Conservation (phyloP, 2,329 filamentous ascomycete species). For the Tolypocladium paradoxum region DNA sequence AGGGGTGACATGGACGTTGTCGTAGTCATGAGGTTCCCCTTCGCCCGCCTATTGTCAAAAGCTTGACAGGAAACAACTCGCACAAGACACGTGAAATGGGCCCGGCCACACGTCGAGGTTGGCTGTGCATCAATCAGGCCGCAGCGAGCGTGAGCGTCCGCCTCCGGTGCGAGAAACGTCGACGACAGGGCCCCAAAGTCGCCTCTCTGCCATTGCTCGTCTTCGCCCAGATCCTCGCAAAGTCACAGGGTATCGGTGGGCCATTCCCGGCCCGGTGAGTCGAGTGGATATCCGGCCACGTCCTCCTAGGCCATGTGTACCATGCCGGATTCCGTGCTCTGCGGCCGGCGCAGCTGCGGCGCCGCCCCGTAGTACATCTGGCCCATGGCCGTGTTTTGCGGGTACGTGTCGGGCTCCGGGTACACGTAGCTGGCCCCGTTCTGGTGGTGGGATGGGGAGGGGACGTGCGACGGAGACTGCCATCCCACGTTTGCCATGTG, state of each 20-base stretch:
- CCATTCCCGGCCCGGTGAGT: conserved; percentile 1
- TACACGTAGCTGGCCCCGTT: conserved; percentile 61
- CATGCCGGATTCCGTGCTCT: conserved; percentile 58
- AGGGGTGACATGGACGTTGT: background rate
- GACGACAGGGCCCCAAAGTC: background rate
- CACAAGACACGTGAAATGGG: background rate
- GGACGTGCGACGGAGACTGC: conserved; percentile 72
- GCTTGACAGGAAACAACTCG: background rate
- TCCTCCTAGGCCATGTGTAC: conserved; percentile 28
- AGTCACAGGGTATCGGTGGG: conserved; percentile 13
- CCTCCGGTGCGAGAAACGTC: background rate
- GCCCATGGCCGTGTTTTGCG: conserved; percentile 45
- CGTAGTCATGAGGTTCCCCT: background rate
- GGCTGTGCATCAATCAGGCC: background rate
- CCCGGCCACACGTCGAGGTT: background rate
- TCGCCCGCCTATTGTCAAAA: background rate
- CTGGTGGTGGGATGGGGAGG: conserved; percentile 52
- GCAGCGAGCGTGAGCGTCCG: background rate
- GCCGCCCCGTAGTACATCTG: conserved; percentile 65
- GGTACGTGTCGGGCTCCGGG: conserved; percentile 68
- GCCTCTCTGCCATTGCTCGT: background rate
- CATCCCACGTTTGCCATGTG: conserved; percentile 75
- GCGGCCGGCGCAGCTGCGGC: conserved; percentile 55
- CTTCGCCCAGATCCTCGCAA: background rate
- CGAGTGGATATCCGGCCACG: conserved; percentile 2